Evolutionary conservation across 495 filamentous ascomycete genomes (phyloP), one percentile per base, ranked within the genome.

Genomic region (Astrothelium subdiscretum): DNA sequence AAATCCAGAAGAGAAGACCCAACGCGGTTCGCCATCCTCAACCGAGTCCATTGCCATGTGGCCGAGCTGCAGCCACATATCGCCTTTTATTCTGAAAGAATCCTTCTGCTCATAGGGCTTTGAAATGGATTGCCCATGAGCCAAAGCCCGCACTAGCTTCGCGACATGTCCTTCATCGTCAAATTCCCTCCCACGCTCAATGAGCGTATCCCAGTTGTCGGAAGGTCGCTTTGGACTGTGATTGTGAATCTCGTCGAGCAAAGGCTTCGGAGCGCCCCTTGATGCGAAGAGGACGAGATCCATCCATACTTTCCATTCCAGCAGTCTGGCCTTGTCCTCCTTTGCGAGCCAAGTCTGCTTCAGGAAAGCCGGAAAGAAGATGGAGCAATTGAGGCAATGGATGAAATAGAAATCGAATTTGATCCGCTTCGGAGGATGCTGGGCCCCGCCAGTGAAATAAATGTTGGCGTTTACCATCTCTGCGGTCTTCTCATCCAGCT

Each of bases 341-440:
- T 68, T 59, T 18, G 68, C 68, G 35, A 80, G 66, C 70, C 69
- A 80, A 54, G 60, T 15, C 38, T 70, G 72, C 62, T 35, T 48
- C 32, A 82, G 68, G 66, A 88, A 80, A 11, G 74, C 70, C 10
- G 79, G 74, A 70, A 83, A 81, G 77, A 89, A 88, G 32, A 88
- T 83, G 11, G 80, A 80, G 35, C 71, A 73, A 67, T 85, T 89
- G 64, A 86, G 67, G 69, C 75, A 78, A 69, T 89, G 87, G 74
- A 95, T 87, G 70, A 84, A 80, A 75, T 87, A 94, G 71, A 97
- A 97, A 65, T 96, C 92, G 65, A 90, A 78, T 68, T 85, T 90
- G 63, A 84, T 72, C 20, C 76, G 61, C 66, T 92, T 88, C 3
- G 78, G 76, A 0, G 83, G 83, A 40, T 82, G 74, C 65, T 88